phyloP scores from a whole-genome alignment of 2,329 filamentous ascomycete genomes.

The Hypoxylon sp. region DNA sequence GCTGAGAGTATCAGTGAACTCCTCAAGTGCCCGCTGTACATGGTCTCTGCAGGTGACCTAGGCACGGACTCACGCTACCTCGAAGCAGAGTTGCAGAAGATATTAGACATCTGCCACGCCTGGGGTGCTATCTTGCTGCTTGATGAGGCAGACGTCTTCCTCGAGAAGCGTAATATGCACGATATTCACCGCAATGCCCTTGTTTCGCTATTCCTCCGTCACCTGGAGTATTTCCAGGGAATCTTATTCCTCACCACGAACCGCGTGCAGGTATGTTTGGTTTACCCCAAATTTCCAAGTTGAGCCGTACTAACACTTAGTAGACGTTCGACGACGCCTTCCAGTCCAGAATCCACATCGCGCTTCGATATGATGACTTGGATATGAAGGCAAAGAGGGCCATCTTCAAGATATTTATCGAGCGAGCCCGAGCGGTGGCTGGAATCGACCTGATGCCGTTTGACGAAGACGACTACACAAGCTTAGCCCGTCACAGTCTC shows the following conservation, averaged over 20 bases:
- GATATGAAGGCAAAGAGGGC: conserved; percentile 75
- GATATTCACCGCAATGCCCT: conserved; percentile 87
- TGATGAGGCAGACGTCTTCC: conserved; percentile 85
- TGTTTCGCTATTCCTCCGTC: conserved; percentile 85
- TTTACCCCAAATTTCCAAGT: too few species aligned
- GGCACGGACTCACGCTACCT: conserved; percentile 79
- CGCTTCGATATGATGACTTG: conserved; percentile 80
- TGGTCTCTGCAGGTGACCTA: conserved; percentile 82
- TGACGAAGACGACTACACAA: conserved; percentile 71
- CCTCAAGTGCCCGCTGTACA: conserved; percentile 82
- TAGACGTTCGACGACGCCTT: conserved; percentile 90
- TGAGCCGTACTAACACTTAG: conserved; percentile 26
- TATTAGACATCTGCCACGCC: conserved; percentile 83
- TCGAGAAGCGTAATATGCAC: conserved; percentile 83
- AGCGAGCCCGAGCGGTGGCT: conserved; percentile 72
- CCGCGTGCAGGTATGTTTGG: conserved; percentile 68
- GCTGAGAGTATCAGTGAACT: conserved; percentile 87
- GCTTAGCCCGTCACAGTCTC: conserved; percentile 71
- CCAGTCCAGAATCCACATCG: conserved; percentile 86
- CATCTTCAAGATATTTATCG: conserved; percentile 87
- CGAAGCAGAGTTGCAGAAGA: conserved; percentile 81
- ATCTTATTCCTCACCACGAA: conserved; percentile 92
- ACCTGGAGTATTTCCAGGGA: conserved; percentile 91
- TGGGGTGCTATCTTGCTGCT: conserved; percentile 88
- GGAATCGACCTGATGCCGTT: conserved; percentile 66